A percentile compares a stretch with the other conserved stretches of the same genome.
These are phyloP conservation scores for Paratinospora sagittata DNA, from an alignment of 164 flowering plant genomes.

Conservation along the genomic window DNA sequence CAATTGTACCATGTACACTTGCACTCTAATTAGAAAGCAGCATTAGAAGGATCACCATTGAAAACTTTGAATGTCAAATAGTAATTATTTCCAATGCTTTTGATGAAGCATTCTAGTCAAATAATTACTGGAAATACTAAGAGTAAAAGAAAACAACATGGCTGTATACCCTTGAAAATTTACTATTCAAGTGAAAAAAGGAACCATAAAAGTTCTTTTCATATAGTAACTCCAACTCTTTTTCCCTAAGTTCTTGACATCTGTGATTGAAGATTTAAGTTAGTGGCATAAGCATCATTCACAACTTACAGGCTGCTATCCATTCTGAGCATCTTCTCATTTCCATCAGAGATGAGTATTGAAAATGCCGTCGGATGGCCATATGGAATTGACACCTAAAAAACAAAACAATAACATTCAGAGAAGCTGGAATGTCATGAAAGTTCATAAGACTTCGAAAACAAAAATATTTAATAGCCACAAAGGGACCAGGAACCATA, in stretches of 20 bases:
- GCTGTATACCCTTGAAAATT: neutral
- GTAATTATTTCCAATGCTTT: neutral
- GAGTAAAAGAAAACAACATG: neutral
- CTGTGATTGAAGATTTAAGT: neutral
- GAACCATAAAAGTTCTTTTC: neutral
- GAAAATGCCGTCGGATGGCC: constrained; percentile 50
- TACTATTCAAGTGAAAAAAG: neutral
- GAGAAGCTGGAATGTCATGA: neutral
- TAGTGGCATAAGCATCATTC: neutral
- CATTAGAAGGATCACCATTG: neutral
- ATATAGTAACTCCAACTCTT: neutral
- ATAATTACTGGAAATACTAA: neutral
- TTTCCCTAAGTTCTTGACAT: neutral
- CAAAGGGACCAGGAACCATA: constrained; percentile 31
- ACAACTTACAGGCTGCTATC: constrained; percentile 51
- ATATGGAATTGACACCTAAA: constrained; percentile 59
- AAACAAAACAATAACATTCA: constrained; percentile 2
- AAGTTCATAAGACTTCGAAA: neutral
- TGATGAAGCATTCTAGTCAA: neutral
- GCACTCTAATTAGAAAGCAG: neutral
- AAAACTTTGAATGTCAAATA: neutral
- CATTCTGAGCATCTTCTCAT: constrained; percentile 41
- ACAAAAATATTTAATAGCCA: constrained; percentile 1
- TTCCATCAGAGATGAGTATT: constrained; percentile 34
- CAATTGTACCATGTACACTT: too few species aligned